Evolutionary conservation across 1,284 basidiomycete species (phyloP).

Genomic region (Sporisorium exsertum): DNA sequence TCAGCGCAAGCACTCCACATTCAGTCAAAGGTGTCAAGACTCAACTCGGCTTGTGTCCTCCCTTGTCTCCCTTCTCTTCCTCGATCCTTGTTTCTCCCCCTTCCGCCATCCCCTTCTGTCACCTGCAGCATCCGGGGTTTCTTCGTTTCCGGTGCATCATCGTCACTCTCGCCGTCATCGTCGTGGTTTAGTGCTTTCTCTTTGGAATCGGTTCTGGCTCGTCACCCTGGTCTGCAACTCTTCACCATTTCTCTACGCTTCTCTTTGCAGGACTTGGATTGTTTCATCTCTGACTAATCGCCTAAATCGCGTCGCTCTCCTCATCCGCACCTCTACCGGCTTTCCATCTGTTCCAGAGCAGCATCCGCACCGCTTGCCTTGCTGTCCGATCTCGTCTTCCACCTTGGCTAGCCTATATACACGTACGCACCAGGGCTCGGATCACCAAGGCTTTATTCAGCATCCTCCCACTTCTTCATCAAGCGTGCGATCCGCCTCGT

Average conservation of each 20-base stretch:
- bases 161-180: neutral
- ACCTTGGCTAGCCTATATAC: constrained; percentile 2
- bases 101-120: neutral
- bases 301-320: neutral
- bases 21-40: neutral
- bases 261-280: neutral
- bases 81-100: neutral
- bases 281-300: neutral
- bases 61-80: neutral
- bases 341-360: too few relatives aligned
- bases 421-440: neutral
- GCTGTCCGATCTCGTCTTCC: neutral
- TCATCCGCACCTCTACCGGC: neutral
- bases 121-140: constrained; percentile 1
- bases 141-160: neutral
- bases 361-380: neutral
- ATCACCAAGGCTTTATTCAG: neutral
- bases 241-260: neutral
- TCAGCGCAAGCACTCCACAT: neutral
- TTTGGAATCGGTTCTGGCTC: constrained; percentile 11
- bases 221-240: neutral
- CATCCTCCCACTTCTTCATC: neutral
- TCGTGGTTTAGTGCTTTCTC: constrained; percentile 8
- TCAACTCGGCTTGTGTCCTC: neutral
- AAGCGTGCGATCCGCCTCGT: neutral